Evolutionary conservation across 257 asterid species (phyloP).

Genomic region (Fraxinus excelsior): DNA sequence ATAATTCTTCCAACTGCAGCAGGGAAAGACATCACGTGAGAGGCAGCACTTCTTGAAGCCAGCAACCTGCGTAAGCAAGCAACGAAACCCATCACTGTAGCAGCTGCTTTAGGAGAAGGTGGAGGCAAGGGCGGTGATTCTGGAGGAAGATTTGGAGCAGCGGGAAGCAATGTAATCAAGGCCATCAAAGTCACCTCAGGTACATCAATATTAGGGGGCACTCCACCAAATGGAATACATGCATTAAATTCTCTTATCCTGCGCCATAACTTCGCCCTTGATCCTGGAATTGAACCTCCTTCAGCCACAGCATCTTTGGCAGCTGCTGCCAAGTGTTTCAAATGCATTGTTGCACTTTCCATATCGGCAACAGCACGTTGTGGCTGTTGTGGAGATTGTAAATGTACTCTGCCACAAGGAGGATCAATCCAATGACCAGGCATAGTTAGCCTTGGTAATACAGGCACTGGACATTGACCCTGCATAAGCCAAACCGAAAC

Average conservation of each 20-base stretch:
- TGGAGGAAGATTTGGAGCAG: conserved; percentile 95
- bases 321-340: conserved; percentile 95
- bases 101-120: conserved; percentile 99
- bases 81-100: conserved; percentile 91
- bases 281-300: conserved; percentile 99
- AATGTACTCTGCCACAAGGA: conserved; percentile 89
- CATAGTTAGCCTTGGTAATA: conserved; percentile 95
- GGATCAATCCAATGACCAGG: conserved; percentile 99
- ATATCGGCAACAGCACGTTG: conserved; percentile 61
- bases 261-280: conserved; percentile 99
- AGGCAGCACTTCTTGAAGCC: conserved; percentile 91
- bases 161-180: conserved; percentile 92
- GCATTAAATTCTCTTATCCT: conserved; percentile 98
- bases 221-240: conserved; percentile 84
- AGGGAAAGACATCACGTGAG: conserved; percentile 97
- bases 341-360: conserved; percentile 80
- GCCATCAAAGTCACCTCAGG: conserved; percentile 99
- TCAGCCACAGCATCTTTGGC: conserved; percentile 98
- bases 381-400: conserved; percentile 51
- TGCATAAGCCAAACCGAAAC: conserved; percentile 44
- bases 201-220: conserved; percentile 84
- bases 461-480: conserved; percentile 92
- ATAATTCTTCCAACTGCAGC: conserved; percentile 96
- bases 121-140: conserved; percentile 96
- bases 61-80: conserved; percentile 93